These are phyloP conservation scores for Alternaria arbusti DNA, from an alignment of 2,329 filamentous ascomycete species.

Conservation along the genomic window DNA sequence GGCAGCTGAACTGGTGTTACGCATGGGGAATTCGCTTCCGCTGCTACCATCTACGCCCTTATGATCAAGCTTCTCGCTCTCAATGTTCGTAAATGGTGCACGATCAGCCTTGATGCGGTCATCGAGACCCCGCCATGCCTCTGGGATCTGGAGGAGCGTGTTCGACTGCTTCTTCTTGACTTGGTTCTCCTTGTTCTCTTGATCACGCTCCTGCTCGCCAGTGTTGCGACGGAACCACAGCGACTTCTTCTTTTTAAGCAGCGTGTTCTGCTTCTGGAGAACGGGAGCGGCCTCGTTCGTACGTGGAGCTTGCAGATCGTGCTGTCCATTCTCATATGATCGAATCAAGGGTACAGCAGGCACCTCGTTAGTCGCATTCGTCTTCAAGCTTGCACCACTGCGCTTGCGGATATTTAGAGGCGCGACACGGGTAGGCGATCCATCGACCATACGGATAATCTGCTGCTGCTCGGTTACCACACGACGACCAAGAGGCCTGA, in stretches of 20 bases:
- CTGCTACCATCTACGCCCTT: conserved; percentile 37
- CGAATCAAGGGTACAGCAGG: conserved; percentile 21
- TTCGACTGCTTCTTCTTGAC: conserved; percentile 35
- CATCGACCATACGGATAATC: conserved; percentile 65
- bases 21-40: conserved; percentile 54
- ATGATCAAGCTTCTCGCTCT: conserved; percentile 19
- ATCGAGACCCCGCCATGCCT: conserved; percentile 46
- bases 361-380: conserved; percentile 22
- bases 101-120: conserved; percentile 39
- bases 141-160: conserved; percentile 39
- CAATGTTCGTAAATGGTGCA: conserved; percentile 5
- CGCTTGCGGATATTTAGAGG: conserved; percentile 64
- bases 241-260: conserved; percentile 53
- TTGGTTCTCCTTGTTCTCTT: conserved; percentile 31
- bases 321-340: conserved; percentile 29
- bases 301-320: conserved; percentile 26
- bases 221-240: conserved; percentile 53
- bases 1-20: conserved; percentile 39
- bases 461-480: conserved; percentile 42
- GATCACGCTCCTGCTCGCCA: conserved; percentile 42
- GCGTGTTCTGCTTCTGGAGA: conserved; percentile 31
- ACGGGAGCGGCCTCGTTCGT: conserved; percentile 11
- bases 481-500: conserved; percentile 36
- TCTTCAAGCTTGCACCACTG: conserved; percentile 40
- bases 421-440: conserved; percentile 58